Evolutionary conservation across 1,284 basidiomycete genomes (phyloP), one percentile per base, ranked within the genome.

Genomic region (Polyporus tsugae): DNA sequence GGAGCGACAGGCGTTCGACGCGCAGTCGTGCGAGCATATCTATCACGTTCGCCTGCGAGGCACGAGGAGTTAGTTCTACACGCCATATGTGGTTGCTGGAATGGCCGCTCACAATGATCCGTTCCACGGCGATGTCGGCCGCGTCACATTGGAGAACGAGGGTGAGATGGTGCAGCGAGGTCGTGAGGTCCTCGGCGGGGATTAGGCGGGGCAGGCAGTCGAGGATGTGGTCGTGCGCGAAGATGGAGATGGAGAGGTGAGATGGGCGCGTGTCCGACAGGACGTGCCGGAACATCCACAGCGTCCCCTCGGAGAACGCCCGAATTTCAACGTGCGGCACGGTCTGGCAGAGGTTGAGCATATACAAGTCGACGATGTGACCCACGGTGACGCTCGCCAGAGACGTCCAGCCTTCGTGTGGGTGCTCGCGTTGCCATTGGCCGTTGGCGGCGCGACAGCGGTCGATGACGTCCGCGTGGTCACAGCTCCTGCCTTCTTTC

Each of bases 291-390:
- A 71, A 44, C 67, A 71, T 71, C 38, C 62, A 64, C 22, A 68
- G 15, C 29, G 70, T 71, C 41, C 62, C 60, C 25, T 60, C 64
- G 13, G 67, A 71, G 46, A 71, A 60, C 62, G 65, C 65, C 10
- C 46, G 22, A n/a, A 71, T 61, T 53, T 62, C 66, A 33, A 71
- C 66, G 7, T 39, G 42, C 4, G 55, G 66, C 15, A 71, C 65
- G 42, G 42, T 19, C 4, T 25, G 44, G 15, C 42, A 42, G 13
- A 71, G 57, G 17, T 64, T 67, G 29, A 67, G 60, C 70, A 71
- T 69, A 58, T 67, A 71, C 19, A 71, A 33, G 60, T 71, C 70
- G 35, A 63, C 52, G 60, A 71, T 38, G 38, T 67, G 67, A 22
- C 67, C 67, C 11, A 38, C 70, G 1, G 44, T 29, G 36, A 71